These are phyloP conservation scores for Teunomyces barrocoloradensis DNA, from an alignment of 805 yeast species.

Conservation along the genomic window DNA sequence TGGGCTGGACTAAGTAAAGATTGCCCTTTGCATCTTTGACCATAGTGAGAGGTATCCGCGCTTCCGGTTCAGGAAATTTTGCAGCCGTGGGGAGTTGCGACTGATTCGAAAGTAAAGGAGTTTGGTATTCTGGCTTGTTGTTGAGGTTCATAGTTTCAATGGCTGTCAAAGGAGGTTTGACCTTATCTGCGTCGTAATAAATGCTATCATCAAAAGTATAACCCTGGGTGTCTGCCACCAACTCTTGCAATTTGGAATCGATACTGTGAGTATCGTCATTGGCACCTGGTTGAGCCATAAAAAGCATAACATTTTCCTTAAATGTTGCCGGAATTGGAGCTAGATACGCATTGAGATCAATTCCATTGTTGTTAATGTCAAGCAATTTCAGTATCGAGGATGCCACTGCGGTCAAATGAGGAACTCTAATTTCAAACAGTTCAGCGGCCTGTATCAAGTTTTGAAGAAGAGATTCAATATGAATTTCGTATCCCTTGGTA, in stretches of 20 bases:
- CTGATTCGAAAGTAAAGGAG: background rate
- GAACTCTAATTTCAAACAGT: slow-evolving; percentile 3
- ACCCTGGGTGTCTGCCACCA: slow-evolving; percentile 16
- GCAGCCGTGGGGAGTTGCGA: background rate
- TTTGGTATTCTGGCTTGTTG: background rate
- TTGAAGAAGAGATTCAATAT: slow-evolving; percentile 4
- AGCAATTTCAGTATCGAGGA: background rate
- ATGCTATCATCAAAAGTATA: slow-evolving; percentile 11
- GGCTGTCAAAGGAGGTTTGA: background rate
- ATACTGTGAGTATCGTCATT: slow-evolving; percentile 4
- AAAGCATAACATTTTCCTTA: background rate
- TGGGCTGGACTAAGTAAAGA: slow-evolving; percentile 11
- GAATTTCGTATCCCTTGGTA: slow-evolving; percentile 11
- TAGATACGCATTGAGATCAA: background rate
- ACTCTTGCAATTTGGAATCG: slow-evolving; percentile 12
- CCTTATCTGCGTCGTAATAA: slow-evolving; percentile 1
- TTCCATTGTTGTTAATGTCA: background rate
- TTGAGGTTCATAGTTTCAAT: background rate
- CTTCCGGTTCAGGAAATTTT: background rate
- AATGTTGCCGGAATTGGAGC: background rate
- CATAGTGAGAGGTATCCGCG: background rate
- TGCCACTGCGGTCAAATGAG: slow-evolving; percentile 13
- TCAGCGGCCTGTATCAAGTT: slow-evolving; percentile 9
- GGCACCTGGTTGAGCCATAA: background rate
- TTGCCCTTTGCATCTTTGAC: slow-evolving; percentile 10